Percentiles rank a stretch among this genome's conserved stretches.
These are phyloP conservation scores for Diaporthe eres DNA, from an alignment of 2,329 filamentous ascomycete species.

Conservation along the genomic window DNA sequence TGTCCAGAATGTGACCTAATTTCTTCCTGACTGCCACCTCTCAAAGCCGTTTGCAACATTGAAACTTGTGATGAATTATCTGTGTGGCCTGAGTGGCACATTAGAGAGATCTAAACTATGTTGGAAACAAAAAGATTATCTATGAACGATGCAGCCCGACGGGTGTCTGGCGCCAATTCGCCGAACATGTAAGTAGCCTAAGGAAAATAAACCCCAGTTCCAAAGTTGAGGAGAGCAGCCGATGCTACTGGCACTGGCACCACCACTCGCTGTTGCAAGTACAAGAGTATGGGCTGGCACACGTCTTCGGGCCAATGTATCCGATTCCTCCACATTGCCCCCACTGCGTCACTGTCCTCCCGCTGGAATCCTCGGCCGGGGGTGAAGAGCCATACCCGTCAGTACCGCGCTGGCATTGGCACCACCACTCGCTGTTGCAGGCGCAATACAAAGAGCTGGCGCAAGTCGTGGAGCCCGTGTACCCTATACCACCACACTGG, in stretches of 20 bases:
- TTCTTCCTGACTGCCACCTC: not conserved
- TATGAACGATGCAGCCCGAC: not conserved
- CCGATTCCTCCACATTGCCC: conserved; percentile 38
- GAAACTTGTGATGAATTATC: not conserved
- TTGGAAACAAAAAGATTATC: not conserved
- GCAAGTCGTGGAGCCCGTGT: conserved; percentile 53
- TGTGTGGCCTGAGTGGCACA: not conserved
- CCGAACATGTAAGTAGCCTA: not conserved
- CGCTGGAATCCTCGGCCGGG: not conserved
- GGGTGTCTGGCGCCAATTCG: not conserved
- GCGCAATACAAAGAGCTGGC: conserved; percentile 51
- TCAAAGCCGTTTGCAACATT: not conserved
- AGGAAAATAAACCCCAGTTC: not conserved
- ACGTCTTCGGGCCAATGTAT: conserved; percentile 31
- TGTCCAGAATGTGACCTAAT: no score
- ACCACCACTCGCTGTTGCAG: conserved; percentile 50
- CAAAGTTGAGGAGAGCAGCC: not conserved
- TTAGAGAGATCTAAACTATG: not conserved
- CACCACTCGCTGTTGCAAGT: conserved; percentile 36
- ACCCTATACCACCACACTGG: conserved; percentile 54
- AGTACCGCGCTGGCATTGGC: conserved; percentile 47
- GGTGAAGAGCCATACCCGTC: not conserved
- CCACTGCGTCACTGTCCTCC: conserved; percentile 26
- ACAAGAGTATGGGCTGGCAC: conserved; percentile 36
- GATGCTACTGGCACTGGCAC: conserved; percentile 37